phyloP scores from a whole-genome alignment of 1,284 basidiomycete species.

The Sporisorium iseilematis-ciliati region DNA sequence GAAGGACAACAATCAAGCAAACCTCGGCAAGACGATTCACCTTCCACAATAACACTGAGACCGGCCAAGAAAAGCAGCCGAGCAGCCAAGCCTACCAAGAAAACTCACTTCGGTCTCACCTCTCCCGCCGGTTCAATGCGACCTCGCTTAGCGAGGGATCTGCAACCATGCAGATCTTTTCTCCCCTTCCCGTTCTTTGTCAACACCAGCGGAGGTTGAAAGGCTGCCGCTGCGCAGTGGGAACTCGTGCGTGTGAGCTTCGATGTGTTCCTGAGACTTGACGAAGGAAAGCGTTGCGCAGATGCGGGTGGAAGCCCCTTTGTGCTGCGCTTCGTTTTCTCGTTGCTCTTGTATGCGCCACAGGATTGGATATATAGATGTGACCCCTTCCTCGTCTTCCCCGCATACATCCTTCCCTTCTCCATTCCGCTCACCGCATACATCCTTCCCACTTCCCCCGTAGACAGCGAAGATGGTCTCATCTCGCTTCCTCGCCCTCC shows the following conservation, averaged over 20 bases:
- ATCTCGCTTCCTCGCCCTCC: conserved; percentile 17
- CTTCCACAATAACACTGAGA: background rate
- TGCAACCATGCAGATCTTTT: conserved; percentile 3
- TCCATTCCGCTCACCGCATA: conserved; percentile 6
- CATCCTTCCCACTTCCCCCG: conserved; percentile 1
- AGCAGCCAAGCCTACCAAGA: no score
- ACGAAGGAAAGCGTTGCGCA: background rate
- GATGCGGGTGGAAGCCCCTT: background rate
- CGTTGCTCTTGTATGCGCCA: background rate
- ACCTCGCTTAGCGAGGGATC: background rate
- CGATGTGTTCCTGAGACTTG: background rate
- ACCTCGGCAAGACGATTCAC: background rate
- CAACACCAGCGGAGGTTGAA: background rate
- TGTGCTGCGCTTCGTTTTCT: background rate
- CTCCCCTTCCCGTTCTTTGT: background rate
- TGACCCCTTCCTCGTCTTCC: background rate
- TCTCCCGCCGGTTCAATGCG: background rate
- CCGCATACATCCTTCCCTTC: background rate
- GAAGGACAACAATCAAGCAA: background rate
- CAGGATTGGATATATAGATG: background rate
- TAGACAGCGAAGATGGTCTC: conserved; percentile 12
- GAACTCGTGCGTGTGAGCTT: background rate
- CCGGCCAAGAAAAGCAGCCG: no score
- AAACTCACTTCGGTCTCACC: background rate
- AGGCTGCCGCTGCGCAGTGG: no score